Conservation (phyloP, 1,284 basidiomycete genomes). For the Kwoniella shivajii region DNA sequence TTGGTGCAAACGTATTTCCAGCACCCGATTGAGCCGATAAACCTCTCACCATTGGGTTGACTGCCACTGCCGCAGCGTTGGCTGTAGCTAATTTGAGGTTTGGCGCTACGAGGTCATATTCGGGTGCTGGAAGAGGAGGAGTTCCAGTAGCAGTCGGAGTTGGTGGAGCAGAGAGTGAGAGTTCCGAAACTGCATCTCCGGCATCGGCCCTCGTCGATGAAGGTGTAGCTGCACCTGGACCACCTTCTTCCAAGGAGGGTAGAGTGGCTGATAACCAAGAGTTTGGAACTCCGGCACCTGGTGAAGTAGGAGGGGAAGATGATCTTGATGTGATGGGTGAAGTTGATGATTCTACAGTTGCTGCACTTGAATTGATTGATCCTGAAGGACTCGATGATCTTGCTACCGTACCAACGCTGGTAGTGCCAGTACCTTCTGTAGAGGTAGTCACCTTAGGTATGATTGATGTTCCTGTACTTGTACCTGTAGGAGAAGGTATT, state of each 20-base stretch:
- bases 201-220: conserved; percentile 49
- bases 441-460: too few species aligned
- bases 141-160: conserved; percentile 36
- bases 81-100: conserved; percentile 41
- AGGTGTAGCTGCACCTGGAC: conserved; percentile 45
- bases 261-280: conserved; percentile 36
- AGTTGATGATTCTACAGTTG: conserved; percentile 23
- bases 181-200: conserved; percentile 37
- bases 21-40: conserved; percentile 15
- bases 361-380: conserved; percentile 32
- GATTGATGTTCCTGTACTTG: too few species aligned
- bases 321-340: conserved; percentile 39
- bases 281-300: conserved; percentile 26
- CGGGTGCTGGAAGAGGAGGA: conserved; percentile 18
- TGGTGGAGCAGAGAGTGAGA: conserved; percentile 41
- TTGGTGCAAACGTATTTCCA: conserved; percentile 19
- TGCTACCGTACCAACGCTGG: background rate
- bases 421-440: background rate
- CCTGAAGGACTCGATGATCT: conserved; percentile 39
- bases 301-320: conserved; percentile 31
- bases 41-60: conserved; percentile 20
- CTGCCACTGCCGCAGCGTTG: conserved; percentile 6
- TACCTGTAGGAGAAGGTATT: background rate
- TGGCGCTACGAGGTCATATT: conserved; percentile 42
- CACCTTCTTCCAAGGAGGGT: conserved; percentile 28